Evolutionary conservation across 768 basidiomycete genomes (phyloP), one percentile per base, ranked within the genome.

Genomic region (Termitomyces sp.): DNA sequence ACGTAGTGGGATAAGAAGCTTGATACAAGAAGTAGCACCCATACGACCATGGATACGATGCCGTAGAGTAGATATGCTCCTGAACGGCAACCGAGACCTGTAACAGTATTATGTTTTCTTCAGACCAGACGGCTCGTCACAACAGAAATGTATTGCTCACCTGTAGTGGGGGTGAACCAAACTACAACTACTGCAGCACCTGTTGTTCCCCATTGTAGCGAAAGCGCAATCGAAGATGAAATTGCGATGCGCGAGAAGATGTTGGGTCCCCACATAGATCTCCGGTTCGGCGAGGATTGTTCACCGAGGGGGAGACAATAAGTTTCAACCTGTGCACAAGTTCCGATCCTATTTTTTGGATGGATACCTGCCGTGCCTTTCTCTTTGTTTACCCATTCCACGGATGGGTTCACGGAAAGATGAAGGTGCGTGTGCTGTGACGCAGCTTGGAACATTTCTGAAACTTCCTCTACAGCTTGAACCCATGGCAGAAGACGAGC

Each of bases 71-170:
- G 34, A 49, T 66, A 72, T n/a, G 64, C 58, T 0, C 62, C 68
- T 11, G 69, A 71, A 4, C 70, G 66, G 54, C 72, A 72, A 14
- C 68, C 70, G 28, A 74, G 55, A 17, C 71, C 71, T 71, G 32
- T 12, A 2, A 53, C 12, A 5, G 51, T 17, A 37, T 22, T 38
- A 15, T 30, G n/a, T 14, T 7, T 21, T 9, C 30, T 37, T 42
- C 5, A 21, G 30, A 43, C 19, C 5, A 26, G 24, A 43, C 19
- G 41, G 12, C 19, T 2, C 6, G n/a, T 7, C 2, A 32, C 3
- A 0, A n/a, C 14, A 26, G 21, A 22, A 17, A 8, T 49, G 9
- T n/a, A 26, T 8, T n/a, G 44, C 63, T 54, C 32, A 66, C 67
- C 67, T 2, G 22, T 50, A 2, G 66, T 68, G 14, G 68, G 66